Evolutionary conservation across 129 eudicot genomes (phyloP), one percentile per base, ranked within the genome.

Genomic region (Heracleum sosnowskyi): DNA sequence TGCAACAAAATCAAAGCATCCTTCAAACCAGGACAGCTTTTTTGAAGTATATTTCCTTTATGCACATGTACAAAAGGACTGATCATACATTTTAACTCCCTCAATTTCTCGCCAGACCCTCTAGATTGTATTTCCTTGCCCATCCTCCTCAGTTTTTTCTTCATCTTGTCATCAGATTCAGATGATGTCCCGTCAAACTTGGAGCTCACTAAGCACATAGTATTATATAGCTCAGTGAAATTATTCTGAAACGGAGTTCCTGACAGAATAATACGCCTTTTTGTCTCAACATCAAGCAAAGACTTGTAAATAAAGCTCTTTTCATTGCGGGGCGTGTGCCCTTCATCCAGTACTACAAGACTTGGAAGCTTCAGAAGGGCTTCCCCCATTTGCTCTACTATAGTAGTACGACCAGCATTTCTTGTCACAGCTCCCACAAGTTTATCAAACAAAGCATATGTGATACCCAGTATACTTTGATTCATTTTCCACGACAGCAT

Each of bases 221-320:
- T 86, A 81, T 91, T 36, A 36, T 36, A 36, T 1, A 90, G 85
- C 76, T 95, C 97, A 11, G 45, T 77, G 36, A 92, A 89, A 74
- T 91, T 90, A 79, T 92, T 95, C 87, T 95, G 97, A 51, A 90
- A 92, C 0, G 93, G 97, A 31, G 99, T 95, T 46, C 99, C 99
- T 0, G 97, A 91, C 2, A 95, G 86, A 36, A 95, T 83, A 60
- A 95, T 86, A 57, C 90, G 76, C 40, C 86, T 79, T 37, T 86
- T 71, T 0, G 96, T 95, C 81, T 87, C 76, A 28, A 95, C 88
- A 57, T 85, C 87, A 44, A 78, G 66, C 17, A 95, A 76, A 7
- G 91, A 83, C 35, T 91, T 82, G 90, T 91, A 86, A 16, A 89
- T 83, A 6, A 70, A 46, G 35, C 90, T 88, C 28, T 83, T 77